Evolutionary conservation across 768 basidiomycete genomes (phyloP), one percentile per base, ranked within the genome.

Genomic region (Trametes villosa): DNA sequence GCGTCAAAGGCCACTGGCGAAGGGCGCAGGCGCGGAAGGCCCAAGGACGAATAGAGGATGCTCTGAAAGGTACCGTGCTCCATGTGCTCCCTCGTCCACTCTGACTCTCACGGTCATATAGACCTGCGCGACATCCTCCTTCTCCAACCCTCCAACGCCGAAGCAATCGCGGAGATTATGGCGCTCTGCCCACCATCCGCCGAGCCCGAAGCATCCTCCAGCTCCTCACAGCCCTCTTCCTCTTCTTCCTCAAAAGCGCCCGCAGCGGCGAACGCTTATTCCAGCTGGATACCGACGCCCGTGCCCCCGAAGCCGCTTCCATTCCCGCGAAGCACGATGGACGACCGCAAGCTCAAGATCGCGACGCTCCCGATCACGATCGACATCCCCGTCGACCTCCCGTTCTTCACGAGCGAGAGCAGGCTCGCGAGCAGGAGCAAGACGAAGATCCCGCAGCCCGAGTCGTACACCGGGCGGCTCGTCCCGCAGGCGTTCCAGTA

Each of bases 1-100:
- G 85, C 57, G 82, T 82, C 54, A 91, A 91, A 65, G 89, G 86
- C 0, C 81, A 86, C 60, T 92, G 82, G 70, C 81, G 89, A 22
- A 83, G 89, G 17, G 88, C 87, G 1, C 84, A 83, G 42, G 88
- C 89, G 0, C 77, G 86, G 44, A 81, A 78, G 64, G 87, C 88
- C 82, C 78, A 85, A 42, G 81, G 80, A 3, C 77, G 77, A 38
- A 71, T 72, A 1, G 80, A 84, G 20, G 88, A 85, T 12, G 88
- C 89, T 3, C 79, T 85, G 34, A 80, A 81, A 76, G 87, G 87
- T 86, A 65, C 26, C 5, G 26, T n/a, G 9, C 9, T 40, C 15
- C 18, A 31, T 48, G 9, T 42, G 9, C 24, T 18, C 53, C 48
- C 36, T 36, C 47, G 9, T 44, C 51, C 47, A 13, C 31, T 34